Conservation (phyloP, 2,329 filamentous ascomycete genomes). For the Diatrype stigma region DNA sequence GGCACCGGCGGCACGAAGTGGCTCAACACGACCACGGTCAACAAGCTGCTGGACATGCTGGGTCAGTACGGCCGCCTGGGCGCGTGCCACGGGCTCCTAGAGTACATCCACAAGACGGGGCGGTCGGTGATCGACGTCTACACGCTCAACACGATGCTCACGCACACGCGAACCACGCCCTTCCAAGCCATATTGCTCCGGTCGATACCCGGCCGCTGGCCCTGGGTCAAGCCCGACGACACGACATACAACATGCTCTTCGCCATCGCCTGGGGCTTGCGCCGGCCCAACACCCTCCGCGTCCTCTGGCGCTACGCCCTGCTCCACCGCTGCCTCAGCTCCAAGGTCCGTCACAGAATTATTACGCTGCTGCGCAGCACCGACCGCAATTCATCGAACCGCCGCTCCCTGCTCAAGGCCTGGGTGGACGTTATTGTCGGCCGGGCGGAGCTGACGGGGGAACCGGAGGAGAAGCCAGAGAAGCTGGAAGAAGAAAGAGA, state of each 20-base stretch:
- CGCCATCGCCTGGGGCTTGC: constrained; percentile 17
- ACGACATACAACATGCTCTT: constrained; percentile 24
- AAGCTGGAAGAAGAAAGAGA: neutral
- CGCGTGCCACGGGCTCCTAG: constrained; percentile 17
- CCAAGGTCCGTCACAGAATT: constrained; percentile 19
- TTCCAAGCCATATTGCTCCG: constrained; percentile 9
- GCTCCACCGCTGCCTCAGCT: constrained; percentile 8
- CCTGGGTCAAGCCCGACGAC: constrained; percentile 9
- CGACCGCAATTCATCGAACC: neutral
- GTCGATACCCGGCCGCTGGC: constrained; percentile 14
- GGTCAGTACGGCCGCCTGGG: constrained; percentile 13
- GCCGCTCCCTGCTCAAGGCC: constrained; percentile 14
- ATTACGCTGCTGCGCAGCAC: constrained; percentile 11
- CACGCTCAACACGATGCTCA: constrained; percentile 26
- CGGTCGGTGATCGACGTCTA: constrained; percentile 10
- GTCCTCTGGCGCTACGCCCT: constrained; percentile 26
- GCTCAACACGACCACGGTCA: constrained; percentile 22
- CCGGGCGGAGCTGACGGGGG: constrained; percentile 13
- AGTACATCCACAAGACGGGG: neutral
- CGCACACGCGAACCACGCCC: constrained; percentile 13
- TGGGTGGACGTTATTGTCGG: constrained; percentile 27
- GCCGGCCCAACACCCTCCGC: constrained; percentile 25
- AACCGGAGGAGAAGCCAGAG: neutral
- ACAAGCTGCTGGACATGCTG: constrained; percentile 24
- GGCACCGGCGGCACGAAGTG: constrained; percentile 21